Conservation (phyloP, 352 stramenopile species). For the Blastocystis sp. region DNA sequence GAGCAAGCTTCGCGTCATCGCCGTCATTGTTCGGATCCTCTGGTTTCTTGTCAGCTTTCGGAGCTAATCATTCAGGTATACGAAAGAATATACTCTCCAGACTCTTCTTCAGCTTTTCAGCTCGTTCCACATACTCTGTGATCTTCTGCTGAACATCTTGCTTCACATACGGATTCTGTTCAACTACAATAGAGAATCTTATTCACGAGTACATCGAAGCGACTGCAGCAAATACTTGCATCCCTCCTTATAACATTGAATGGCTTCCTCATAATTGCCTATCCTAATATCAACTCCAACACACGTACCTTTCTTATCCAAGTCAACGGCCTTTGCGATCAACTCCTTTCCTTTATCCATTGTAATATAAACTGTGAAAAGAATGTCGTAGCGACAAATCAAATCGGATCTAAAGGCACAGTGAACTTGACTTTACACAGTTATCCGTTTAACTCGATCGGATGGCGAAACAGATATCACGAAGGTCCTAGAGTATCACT, state of each 20-base stretch:
- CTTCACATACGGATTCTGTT: slow-evolving; percentile 77
- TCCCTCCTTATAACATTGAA: slow-evolving; percentile 31
- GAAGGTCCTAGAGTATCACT: neutral
- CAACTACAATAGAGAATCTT: slow-evolving; percentile 63
- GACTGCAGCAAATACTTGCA: neutral
- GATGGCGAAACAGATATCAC: neutral
- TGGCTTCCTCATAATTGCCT: slow-evolving; percentile 46
- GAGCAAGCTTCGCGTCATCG: slow-evolving; percentile 82
- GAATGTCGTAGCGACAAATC: neutral
- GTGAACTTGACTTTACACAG: neutral
- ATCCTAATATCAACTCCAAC: neutral
- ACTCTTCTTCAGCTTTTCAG: slow-evolving; percentile 73
- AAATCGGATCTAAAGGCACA: neutral
- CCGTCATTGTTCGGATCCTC: slow-evolving; percentile 83
- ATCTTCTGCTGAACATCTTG: slow-evolving; percentile 79
- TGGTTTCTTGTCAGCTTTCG: slow-evolving; percentile 62
- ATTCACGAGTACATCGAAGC: neutral
- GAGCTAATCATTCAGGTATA: slow-evolving; percentile 6
- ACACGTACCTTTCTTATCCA: slow-evolving; percentile 27
- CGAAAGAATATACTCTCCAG: slow-evolving; percentile 66
- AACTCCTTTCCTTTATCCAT: slow-evolving; percentile 18
- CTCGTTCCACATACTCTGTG: slow-evolving; percentile 76
- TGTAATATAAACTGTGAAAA: neutral
- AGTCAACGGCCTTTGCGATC: slow-evolving; percentile 22
- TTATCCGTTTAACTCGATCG: neutral